Percentiles rank a stretch among this genome's conserved stretches.
Conservation (phyloP, 2,329 filamentous ascomycete species). For the Emericellopsis cladophorae region DNA sequence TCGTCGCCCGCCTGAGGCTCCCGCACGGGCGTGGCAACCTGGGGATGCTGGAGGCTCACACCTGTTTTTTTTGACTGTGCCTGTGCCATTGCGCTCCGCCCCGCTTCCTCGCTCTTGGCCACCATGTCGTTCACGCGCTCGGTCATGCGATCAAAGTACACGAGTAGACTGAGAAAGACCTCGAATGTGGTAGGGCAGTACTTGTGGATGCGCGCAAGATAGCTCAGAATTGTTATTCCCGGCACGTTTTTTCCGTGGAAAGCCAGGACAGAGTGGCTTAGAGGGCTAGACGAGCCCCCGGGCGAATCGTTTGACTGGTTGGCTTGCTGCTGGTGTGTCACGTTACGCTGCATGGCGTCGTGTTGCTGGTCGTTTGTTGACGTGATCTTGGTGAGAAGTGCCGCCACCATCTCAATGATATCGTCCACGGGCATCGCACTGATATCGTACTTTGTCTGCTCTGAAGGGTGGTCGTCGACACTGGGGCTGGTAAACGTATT, state of each 20-base stretch:
- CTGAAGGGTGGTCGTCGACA: slow-evolving; percentile 33
- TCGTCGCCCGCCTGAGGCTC: slow-evolving; percentile 21
- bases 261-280: slow-evolving; percentile 63
- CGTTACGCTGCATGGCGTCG: slow-evolving; percentile 70
- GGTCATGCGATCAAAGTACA: slow-evolving; percentile 99
- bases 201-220: slow-evolving; percentile 91
- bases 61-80: slow-evolving; percentile 1
- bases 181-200: slow-evolving; percentile 98
- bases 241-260: slow-evolving; percentile 98
- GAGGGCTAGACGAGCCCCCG: slow-evolving; percentile 43
- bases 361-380: slow-evolving; percentile 93
- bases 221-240: slow-evolving; percentile 92
- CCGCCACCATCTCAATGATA: slow-evolving; percentile 98
- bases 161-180: slow-evolving; percentile 86
- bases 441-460: slow-evolving; percentile 72
- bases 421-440: slow-evolving; percentile 95
- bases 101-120: slow-evolving; percentile 49
- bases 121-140: slow-evolving; percentile 82
- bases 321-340: slow-evolving; percentile 44
- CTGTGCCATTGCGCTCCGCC: slow-evolving; percentile 18
- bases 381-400: slow-evolving; percentile 90
- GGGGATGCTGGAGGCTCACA: slow-evolving; percentile 11
- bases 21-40: slow-evolving; percentile 10
- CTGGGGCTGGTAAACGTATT: slow-evolving; percentile 47
- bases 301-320: slow-evolving; percentile 28